Evolutionary conservation across 208 protist genomes (phyloP).

Genomic region (Borovskyia barvae): DNA sequence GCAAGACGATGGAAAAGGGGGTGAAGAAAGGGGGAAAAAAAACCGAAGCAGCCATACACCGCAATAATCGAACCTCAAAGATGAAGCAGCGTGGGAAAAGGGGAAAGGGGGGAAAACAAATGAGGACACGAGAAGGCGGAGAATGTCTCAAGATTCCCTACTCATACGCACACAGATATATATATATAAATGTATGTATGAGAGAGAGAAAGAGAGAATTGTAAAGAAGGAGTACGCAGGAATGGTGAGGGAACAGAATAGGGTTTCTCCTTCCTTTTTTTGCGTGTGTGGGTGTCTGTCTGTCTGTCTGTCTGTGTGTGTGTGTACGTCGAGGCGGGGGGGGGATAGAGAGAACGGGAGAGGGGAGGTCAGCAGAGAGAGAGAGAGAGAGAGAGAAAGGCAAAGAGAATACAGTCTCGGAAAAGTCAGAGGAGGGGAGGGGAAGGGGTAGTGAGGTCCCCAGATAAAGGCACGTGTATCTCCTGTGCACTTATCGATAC

Average conservation of each 20-base stretch:
- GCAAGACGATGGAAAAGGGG: neutral
- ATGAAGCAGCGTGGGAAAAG: too few species aligned
- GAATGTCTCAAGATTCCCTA: neutral
- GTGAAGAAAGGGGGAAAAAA: slow-evolving; percentile 14
- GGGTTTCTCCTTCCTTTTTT: neutral
- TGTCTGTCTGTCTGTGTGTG: neutral
- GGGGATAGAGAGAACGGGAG: neutral
- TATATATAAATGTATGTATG: slow-evolving; percentile 12
- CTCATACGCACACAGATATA: slow-evolving; percentile 4
- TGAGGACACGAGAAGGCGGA: too few species aligned
- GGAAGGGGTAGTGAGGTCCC: neutral
- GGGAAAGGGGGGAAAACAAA: too few species aligned
- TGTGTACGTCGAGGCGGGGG: neutral
- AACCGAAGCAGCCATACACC: neutral
- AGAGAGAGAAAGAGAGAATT: neutral
- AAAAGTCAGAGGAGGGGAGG: neutral
- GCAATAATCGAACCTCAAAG: slow-evolving; percentile 11
- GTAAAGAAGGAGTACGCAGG: neutral
- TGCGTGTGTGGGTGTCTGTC: neutral
- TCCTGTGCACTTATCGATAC: neutral
- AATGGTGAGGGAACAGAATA: neutral
- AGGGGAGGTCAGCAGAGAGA: neutral
- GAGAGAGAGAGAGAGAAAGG: neutral
- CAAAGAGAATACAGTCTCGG: neutral
- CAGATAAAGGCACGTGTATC: neutral